These are phyloP conservation scores for Amanita pallidorosea DNA, from an alignment of 768 basidiomycete species.

Conservation along the genomic window DNA sequence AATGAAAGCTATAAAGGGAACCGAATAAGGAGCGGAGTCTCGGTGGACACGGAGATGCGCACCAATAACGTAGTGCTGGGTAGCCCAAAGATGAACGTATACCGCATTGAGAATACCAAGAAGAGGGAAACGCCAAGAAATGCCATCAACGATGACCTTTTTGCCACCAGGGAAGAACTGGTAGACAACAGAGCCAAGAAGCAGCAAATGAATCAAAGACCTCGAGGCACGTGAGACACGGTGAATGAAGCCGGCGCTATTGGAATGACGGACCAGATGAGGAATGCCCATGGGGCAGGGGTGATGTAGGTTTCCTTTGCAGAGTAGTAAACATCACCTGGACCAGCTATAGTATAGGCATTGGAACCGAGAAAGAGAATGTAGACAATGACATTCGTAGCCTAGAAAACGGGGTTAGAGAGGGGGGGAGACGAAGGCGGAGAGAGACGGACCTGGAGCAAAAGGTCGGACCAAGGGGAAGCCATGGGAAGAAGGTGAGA, in stretches of 20 bases:
- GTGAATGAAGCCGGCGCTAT: not conserved
- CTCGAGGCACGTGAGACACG: conserved; percentile 23
- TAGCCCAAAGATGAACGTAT: conserved; percentile 84
- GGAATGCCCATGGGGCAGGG: conserved; percentile 88
- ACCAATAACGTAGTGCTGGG: conserved; percentile 60
- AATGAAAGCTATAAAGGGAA: conserved; percentile 57
- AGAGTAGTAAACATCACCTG: conserved; percentile 56
- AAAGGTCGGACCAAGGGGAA: conserved; percentile 67
- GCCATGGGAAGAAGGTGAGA: conserved; percentile 25
- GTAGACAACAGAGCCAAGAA: conserved; percentile 86
- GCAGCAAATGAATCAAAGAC: conserved; percentile 82
- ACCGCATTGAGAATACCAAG: conserved; percentile 80
- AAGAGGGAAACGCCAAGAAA: conserved; percentile 88
- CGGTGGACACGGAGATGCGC: conserved; percentile 8
- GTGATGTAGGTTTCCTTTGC: conserved; percentile 89
- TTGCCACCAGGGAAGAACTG: conserved; percentile 78
- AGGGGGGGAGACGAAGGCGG: not conserved
- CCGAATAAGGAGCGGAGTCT: conserved; percentile 7
- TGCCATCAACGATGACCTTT: conserved; percentile 69
- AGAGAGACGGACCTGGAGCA: conserved; percentile 47
- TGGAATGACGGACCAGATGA: conserved; percentile 56
- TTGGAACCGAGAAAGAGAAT: conserved; percentile 85
- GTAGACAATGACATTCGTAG: conserved; percentile 77
- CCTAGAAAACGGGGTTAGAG: conserved; percentile 19
- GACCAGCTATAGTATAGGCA: conserved; percentile 75